Evolutionary conservation across 2,329 filamentous ascomycete species (phyloP).

Genomic region (Colletotrichum plurivorum): DNA sequence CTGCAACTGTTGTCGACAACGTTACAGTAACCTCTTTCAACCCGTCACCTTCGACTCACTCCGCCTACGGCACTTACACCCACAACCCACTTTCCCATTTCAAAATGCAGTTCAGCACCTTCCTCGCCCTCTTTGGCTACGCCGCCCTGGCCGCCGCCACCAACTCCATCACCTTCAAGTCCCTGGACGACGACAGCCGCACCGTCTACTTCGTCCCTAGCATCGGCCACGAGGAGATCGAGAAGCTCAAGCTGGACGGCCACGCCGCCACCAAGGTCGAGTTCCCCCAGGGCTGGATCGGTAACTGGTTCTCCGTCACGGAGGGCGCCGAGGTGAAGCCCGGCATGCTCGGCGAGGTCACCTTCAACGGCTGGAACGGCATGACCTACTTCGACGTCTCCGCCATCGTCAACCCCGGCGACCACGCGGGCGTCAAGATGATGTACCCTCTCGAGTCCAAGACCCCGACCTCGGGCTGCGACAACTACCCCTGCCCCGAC

Average conservation of each 20-base stretch:
- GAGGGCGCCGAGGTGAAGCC: slow-evolving; percentile 57
- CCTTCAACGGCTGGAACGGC: slow-evolving; percentile 63
- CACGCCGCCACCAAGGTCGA: slow-evolving; percentile 55
- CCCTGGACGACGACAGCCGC: slow-evolving; percentile 66
- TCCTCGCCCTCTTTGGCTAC: slow-evolving; percentile 58
- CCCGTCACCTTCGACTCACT: slow-evolving; percentile 30
- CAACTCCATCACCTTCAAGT: slow-evolving; percentile 70
- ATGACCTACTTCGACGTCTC: slow-evolving; percentile 72
- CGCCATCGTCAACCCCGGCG: slow-evolving; percentile 67
- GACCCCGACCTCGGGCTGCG: slow-evolving; percentile 64
- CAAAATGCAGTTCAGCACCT: slow-evolving; percentile 69
- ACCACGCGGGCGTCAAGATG: slow-evolving; percentile 67
- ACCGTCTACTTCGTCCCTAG: slow-evolving; percentile 66
- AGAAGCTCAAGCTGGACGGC: slow-evolving; percentile 56
- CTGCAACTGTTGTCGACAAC: slow-evolving; percentile 38
- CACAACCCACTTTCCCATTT: slow-evolving; percentile 38
- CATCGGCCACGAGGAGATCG: slow-evolving; percentile 52
- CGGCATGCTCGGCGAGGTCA: slow-evolving; percentile 69
- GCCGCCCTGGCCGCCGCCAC: slow-evolving; percentile 58
- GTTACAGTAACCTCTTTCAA: slow-evolving; percentile 26
- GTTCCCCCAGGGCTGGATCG: slow-evolving; percentile 61
- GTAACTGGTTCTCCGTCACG: slow-evolving; percentile 66
- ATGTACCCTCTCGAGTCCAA: slow-evolving; percentile 61
- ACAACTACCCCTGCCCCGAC: slow-evolving; percentile 66
- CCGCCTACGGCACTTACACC: slow-evolving; percentile 39